Percentiles rank a stretch among this genome's conserved stretches.
Evolutionary conservation across 2,329 filamentous ascomycete species (phyloP).

Genomic region (Tolypocladium endophyticum): DNA sequence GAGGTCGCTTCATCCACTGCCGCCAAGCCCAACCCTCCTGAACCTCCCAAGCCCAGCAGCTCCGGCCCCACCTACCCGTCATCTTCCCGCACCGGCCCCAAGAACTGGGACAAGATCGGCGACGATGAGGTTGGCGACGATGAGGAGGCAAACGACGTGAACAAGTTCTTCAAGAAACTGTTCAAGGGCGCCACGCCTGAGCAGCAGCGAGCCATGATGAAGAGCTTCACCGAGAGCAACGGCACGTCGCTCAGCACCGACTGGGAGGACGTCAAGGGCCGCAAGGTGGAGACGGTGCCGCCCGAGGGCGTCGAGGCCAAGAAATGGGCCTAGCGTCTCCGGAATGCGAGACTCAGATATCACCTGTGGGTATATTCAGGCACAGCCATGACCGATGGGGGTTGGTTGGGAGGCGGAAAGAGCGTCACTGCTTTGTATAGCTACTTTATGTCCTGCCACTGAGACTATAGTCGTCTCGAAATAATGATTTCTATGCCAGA

Average conservation of each 20-base stretch:
- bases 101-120: conserved; percentile 81
- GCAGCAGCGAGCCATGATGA: conserved; percentile 89
- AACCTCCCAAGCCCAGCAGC: background rate
- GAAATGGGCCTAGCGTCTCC: conserved; percentile 43
- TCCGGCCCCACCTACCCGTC: conserved; percentile 63
- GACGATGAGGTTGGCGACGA: conserved; percentile 45
- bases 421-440: background rate
- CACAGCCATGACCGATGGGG: background rate
- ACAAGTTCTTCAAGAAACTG: conserved; percentile 82
- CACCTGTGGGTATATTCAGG: background rate
- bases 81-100: conserved; percentile 71
- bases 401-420: background rate
- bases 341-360: background rate
- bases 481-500: background rate
- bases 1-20: background rate
- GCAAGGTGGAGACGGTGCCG: conserved; percentile 60
- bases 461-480: background rate
- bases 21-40: background rate
- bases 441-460: background rate
- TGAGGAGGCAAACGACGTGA: conserved; percentile 54
- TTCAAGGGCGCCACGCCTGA: conserved; percentile 71
- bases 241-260: conserved; percentile 88
- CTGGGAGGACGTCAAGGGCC: conserved; percentile 70
- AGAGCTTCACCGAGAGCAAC: conserved; percentile 90
- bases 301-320: conserved; percentile 71